Evolutionary conservation across 495 filamentous ascomycete genomes (phyloP).

Genomic region (Lentithecium fluviatile): DNA sequence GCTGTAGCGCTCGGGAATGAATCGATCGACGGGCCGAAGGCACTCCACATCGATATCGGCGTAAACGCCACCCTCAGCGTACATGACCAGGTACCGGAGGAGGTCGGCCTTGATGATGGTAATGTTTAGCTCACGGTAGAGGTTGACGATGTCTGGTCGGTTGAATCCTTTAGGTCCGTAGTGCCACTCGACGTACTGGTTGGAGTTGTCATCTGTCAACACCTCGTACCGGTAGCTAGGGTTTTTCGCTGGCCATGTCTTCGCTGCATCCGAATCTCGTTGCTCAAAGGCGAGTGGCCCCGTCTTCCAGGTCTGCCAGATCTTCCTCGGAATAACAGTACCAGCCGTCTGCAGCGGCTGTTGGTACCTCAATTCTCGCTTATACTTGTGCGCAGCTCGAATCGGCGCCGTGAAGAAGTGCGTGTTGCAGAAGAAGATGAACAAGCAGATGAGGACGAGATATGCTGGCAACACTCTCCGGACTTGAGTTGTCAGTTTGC

Average conservation of each 20-base stretch:
- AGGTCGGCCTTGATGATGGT: constrained; percentile 59
- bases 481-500: constrained; percentile 23
- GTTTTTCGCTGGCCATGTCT: constrained; percentile 59
- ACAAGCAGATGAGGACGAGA: constrained; percentile 17
- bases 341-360: constrained; percentile 11
- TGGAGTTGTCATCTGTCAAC: constrained; percentile 60
- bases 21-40: constrained; percentile 46
- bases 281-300: constrained; percentile 57
- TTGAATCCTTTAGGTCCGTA: constrained; percentile 59
- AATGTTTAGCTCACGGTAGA: constrained; percentile 56
- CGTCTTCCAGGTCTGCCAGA: constrained; percentile 70
- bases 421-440: constrained; percentile 24
- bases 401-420: constrained; percentile 27
- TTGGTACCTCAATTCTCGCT: constrained; percentile 28
- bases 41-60: constrained; percentile 54
- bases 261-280: constrained; percentile 53
- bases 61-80: constrained; percentile 53
- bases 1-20: constrained; percentile 47
- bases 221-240: constrained; percentile 62
- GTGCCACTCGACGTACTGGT: constrained; percentile 58
- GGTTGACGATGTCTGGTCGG: constrained; percentile 59
- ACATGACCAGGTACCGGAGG: constrained; percentile 55
- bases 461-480: constrained; percentile 26
- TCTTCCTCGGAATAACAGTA: constrained; percentile 50
- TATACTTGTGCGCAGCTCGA: constrained; percentile 27